Percentiles rank a stretch among this genome's conserved stretches.
phyloP scores from a whole-genome alignment of 2,329 filamentous ascomycete genomes.

The Penicillium sp. region DNA sequence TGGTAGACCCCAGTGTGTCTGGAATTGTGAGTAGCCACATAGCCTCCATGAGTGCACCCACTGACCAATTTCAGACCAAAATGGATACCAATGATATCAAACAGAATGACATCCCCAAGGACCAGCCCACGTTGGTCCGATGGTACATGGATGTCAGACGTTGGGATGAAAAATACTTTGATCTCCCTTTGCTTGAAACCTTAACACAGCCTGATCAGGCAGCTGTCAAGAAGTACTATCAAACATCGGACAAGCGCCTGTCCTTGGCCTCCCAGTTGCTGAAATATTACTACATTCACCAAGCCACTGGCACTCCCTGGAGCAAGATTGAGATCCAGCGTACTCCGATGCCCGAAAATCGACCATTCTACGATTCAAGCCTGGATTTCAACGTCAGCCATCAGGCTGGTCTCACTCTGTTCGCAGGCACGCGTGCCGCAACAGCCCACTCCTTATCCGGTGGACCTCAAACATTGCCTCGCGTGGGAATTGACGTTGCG shows the following conservation, averaged over 20 bases:
- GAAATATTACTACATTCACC: constrained; percentile 53
- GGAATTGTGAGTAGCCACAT: background rate
- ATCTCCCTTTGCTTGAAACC: constrained; percentile 35
- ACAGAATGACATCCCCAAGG: constrained; percentile 3
- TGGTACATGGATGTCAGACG: constrained; percentile 40
- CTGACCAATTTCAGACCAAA: background rate
- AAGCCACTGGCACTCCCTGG: constrained; percentile 50
- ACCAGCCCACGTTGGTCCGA: constrained; percentile 25
- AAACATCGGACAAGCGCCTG: constrained; percentile 52
- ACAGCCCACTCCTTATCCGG: background rate
- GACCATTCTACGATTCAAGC: constrained; percentile 42
- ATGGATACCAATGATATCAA: constrained; percentile 14
- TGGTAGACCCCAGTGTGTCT: background rate
- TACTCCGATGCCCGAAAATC: constrained; percentile 40
- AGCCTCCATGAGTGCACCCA: background rate
- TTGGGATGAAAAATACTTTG: constrained; percentile 22
- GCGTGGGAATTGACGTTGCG: constrained; percentile 55
- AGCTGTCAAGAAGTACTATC: constrained; percentile 43
- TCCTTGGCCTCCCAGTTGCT: constrained; percentile 53
- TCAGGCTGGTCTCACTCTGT: constrained; percentile 53
- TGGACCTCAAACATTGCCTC: constrained; percentile 12
- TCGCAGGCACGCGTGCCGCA: constrained; percentile 44
- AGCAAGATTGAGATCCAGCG: constrained; percentile 47
- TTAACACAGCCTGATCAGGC: constrained; percentile 44
- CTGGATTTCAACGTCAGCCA: constrained; percentile 60